Percentiles rank a stretch among this genome's conserved stretches.
These are phyloP conservation scores for Penicillium cataractarum DNA, from an alignment of 495 filamentous ascomycete genomes.

Conservation along the genomic window DNA sequence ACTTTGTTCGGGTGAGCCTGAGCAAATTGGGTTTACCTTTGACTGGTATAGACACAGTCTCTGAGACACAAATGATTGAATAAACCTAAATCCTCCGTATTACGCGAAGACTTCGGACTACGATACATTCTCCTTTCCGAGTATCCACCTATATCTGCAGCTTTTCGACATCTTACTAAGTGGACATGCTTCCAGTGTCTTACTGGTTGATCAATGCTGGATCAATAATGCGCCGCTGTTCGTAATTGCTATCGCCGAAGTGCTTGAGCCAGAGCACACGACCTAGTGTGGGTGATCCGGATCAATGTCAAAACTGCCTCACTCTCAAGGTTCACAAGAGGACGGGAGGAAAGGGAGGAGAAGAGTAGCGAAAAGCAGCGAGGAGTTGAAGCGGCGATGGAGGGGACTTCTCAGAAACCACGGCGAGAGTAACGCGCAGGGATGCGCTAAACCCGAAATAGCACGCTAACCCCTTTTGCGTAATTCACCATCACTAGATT, in stretches of 20 bases:
- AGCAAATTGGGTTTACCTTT: constrained; percentile 32
- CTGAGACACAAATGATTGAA: no score
- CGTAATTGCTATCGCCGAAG: not conserved
- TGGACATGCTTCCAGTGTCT: not conserved
- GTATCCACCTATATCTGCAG: not conserved
- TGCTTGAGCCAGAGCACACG: not conserved
- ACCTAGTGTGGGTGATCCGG: no score
- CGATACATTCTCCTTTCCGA: not conserved
- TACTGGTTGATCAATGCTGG: not conserved
- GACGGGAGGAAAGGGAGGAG: no score
- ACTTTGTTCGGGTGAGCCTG: constrained; percentile 36
- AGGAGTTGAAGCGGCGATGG: no score
- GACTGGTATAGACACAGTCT: constrained; percentile 29
- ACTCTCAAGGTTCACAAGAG: no score
- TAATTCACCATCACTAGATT: no score
- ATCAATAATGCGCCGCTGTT: not conserved
- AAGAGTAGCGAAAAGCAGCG: no score
- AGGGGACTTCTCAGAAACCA: no score
- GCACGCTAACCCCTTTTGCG: no score
- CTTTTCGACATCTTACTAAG: not conserved
- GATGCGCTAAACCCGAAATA: no score
- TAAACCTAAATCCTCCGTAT: not conserved
- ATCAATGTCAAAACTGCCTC: no score
- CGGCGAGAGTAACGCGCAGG: no score
- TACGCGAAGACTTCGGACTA: not conserved